These are phyloP conservation scores for Zygosaccharomyces pseudobailii DNA, from an alignment of 1,139 yeast species.

Conservation along the genomic window DNA sequence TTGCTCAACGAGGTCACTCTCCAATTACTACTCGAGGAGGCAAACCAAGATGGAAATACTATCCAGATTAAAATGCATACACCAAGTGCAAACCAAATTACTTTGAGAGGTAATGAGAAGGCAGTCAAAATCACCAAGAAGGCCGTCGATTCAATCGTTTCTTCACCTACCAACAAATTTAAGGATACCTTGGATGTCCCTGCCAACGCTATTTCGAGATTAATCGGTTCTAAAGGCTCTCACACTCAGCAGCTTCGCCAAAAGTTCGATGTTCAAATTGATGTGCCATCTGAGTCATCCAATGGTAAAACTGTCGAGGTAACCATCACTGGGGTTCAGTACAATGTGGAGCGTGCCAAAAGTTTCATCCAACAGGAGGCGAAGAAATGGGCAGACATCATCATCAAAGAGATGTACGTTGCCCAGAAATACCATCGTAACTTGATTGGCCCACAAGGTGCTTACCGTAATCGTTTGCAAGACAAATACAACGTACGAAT, in stretches of 20 bases:
- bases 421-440: conserved; percentile 78
- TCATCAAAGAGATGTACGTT: conserved; percentile 55
- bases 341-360: conserved; percentile 74
- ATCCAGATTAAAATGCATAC: conserved; percentile 37
- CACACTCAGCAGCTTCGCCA: conserved; percentile 64
- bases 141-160: conserved; percentile 24
- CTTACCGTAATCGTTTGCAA: conserved; percentile 78
- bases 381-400: conserved; percentile 82
- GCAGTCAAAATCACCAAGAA: conserved; percentile 28
- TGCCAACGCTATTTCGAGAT: conserved; percentile 60
- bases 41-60: conserved; percentile 44
- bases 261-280: conserved; percentile 76
- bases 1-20: conserved; percentile 36
- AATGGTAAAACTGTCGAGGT: conserved; percentile 51
- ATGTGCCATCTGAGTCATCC: conserved; percentile 45
- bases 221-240: conserved; percentile 87
- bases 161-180: conserved; percentile 23
- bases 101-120: conserved; percentile 33
- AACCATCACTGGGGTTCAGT: conserved; percentile 68
- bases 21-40: conserved; percentile 36
- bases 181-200: conserved; percentile 57
- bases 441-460: conserved; percentile 80
- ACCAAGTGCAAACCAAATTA: conserved; percentile 28
- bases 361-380: conserved; percentile 53
- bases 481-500: conserved; percentile 83